Evolutionary conservation across 192 early-diverging fungal genomes (phyloP).

Genomic region (Geosiphon pyriformis): DNA sequence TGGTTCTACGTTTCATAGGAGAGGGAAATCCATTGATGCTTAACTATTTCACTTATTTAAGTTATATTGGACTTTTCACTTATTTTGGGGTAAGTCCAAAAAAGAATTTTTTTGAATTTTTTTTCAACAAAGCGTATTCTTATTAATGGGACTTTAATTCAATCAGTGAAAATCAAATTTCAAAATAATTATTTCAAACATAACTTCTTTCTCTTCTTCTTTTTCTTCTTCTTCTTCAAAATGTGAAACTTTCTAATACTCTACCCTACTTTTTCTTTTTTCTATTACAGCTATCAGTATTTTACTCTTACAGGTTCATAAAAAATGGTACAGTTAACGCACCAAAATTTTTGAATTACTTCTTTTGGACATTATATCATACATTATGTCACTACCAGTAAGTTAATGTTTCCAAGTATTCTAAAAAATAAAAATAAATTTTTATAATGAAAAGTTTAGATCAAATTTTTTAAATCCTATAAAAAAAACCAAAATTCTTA

Average conservation of each 20-base stretch:
- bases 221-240: too few relatives aligned
- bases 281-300: neutral
- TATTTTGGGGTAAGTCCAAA: conserved; percentile 1
- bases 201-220: neutral
- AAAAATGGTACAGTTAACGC: neutral
- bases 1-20: neutral
- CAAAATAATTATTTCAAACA: too few relatives aligned
- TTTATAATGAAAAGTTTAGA: too few relatives aligned
- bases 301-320: neutral
- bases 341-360: conserved; percentile 5
- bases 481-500: too few relatives aligned
- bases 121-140: neutral
- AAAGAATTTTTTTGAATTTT: too few relatives aligned
- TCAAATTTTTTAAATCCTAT: too few relatives aligned
- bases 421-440: too few relatives aligned
- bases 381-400: neutral
- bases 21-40: neutral
- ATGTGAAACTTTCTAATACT: too few relatives aligned
- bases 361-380: neutral
- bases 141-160: too few relatives aligned
- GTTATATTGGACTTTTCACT: neutral
- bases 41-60: neutral
- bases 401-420: too few relatives aligned
- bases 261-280: too few relatives aligned
- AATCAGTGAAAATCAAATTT: too few relatives aligned